A percentile compares a stretch with the other conserved stretches of the same genome.
Evolutionary conservation across 1,139 yeast species (phyloP).

Genomic region (Candida tropicalis): DNA sequence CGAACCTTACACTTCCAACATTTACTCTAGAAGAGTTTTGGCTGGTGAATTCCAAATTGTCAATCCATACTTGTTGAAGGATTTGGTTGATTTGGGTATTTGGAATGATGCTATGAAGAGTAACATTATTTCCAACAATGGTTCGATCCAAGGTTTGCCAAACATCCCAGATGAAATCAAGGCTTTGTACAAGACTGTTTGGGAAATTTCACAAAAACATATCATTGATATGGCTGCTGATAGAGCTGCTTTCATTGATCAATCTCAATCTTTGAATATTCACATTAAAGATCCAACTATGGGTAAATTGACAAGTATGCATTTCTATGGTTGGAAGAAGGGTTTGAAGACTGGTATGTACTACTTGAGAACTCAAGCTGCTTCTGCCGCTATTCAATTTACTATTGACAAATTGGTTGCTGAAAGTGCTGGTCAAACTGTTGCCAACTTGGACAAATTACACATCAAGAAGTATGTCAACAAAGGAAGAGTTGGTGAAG

Average conservation of each 20-base stretch:
- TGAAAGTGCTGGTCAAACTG: conserved; percentile 48
- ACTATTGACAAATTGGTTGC: conserved; percentile 50
- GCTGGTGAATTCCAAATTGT: conserved; percentile 67
- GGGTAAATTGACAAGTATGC: conserved; percentile 62
- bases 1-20: conserved; percentile 63
- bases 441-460: conserved; percentile 58
- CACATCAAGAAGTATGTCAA: conserved; percentile 55
- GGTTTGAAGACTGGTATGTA: conserved; percentile 69
- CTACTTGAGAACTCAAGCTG: conserved; percentile 64
- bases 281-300: conserved; percentile 58
- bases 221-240: conserved; percentile 65
- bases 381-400: conserved; percentile 63
- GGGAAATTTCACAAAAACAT: conserved; percentile 61
- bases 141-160: conserved; percentile 56
- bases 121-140: conserved; percentile 52
- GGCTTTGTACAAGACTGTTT: conserved; percentile 56
- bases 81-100: conserved; percentile 55
- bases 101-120: conserved; percentile 59
- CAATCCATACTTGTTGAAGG: conserved; percentile 56
- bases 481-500: conserved; percentile 20
- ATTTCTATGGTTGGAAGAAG: conserved; percentile 64
- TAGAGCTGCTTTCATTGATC: conserved; percentile 61
- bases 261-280: conserved; percentile 62
- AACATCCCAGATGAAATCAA: conserved; percentile 55
- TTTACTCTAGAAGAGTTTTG: conserved; percentile 60